Evolutionary conservation across 2,329 filamentous ascomycete species (phyloP).

Genomic region (Epicoccum nigrum): DNA sequence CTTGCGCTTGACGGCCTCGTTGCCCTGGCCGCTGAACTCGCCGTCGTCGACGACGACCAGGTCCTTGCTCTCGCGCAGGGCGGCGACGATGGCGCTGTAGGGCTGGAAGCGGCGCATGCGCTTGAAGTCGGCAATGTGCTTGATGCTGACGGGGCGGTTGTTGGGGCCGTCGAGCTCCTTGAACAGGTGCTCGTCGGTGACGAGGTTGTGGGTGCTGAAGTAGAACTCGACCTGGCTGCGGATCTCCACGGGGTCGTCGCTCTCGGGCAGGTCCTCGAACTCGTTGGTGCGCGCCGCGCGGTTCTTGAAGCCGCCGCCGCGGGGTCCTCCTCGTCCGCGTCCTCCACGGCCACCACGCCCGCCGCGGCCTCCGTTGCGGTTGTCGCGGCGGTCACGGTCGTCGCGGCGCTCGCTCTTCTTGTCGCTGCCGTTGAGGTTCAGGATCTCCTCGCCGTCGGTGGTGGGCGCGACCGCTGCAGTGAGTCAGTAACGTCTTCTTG

Average conservation of each 20-base stretch:
- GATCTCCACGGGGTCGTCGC: constrained; percentile 79
- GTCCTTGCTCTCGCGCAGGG: constrained; percentile 76
- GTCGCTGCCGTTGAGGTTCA: constrained; percentile 24
- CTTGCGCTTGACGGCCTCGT: constrained; percentile 70
- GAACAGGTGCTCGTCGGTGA: constrained; percentile 86
- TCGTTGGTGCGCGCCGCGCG: constrained; percentile 34
- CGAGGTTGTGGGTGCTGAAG: constrained; percentile 90
- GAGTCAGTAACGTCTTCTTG: neutral
- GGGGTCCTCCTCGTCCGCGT: constrained; percentile 19
- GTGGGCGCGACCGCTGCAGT: neutral
- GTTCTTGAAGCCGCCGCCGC: constrained; percentile 26
- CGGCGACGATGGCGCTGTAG: constrained; percentile 80
- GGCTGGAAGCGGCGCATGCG: constrained; percentile 96
- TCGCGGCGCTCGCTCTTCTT: constrained; percentile 22
- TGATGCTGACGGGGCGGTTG: constrained; percentile 82
- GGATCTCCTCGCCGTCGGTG: constrained; percentile 27
- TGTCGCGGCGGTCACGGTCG: constrained; percentile 16
- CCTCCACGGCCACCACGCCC: constrained; percentile 18
- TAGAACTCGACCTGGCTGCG: constrained; percentile 96
- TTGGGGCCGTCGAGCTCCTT: constrained; percentile 75
- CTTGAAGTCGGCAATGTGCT: constrained; percentile 83
- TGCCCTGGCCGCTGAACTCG: constrained; percentile 56
- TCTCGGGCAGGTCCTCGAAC: constrained; percentile 64
- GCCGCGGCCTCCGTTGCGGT: constrained; percentile 5
- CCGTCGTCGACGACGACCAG: constrained; percentile 78